Base-by-base conservation (phyloP, 106 monocot genomes). In the Gastrodia elata region DNA sequence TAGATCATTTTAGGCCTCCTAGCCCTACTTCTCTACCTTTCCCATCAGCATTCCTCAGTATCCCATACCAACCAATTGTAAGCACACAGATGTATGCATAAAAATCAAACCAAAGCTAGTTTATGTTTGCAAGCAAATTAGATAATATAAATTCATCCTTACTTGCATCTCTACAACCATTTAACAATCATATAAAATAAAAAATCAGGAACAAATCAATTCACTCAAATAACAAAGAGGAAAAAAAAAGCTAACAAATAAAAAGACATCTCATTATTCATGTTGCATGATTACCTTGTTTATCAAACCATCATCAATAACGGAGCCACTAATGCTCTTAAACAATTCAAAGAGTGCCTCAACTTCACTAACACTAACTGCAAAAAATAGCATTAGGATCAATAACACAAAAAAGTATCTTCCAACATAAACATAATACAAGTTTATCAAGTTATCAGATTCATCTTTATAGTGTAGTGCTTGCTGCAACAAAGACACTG, bases 331-430 rank as follows among this genome's bases (percentile, higher is more conserved):
- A 70, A 93, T 93, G 82, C 85, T 87, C 81, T 89, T 93, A 70
- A 81, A 93, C 77, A 93, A 78, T 74, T 93, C 93, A 77, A 89
- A 89, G 25, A 93, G 77, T 34, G 93, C 93, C 64, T 93, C 93
- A 40, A 93, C 87, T 82, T 93, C 93, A 80, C 93, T 93, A 33
- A 90, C 89, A 48, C 83, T 90, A 68, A 93, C 93, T 93, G 79
- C 48, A 87, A 36, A 80, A 64, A 34, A 58, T 26, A 25, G 27
- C 57, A 25, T 58, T 26, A 58, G 57, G 24, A 58, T 28, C 57
- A 58, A 26, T 6, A 58, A 25, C 26, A 58, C 8, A 6, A 58
- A 26, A 58, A 8, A 27, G 2, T 26, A 58, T 26, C 57, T 25
- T 58, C 26, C 57, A 25, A 26, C 7, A 5, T 18, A 58, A 25